Percentiles rank a stretch among this genome's conserved stretches.
These are phyloP conservation scores for Plenodomus biglobosus DNA, from an alignment of 2,329 filamentous ascomycete genomes.

Conservation along the genomic window DNA sequence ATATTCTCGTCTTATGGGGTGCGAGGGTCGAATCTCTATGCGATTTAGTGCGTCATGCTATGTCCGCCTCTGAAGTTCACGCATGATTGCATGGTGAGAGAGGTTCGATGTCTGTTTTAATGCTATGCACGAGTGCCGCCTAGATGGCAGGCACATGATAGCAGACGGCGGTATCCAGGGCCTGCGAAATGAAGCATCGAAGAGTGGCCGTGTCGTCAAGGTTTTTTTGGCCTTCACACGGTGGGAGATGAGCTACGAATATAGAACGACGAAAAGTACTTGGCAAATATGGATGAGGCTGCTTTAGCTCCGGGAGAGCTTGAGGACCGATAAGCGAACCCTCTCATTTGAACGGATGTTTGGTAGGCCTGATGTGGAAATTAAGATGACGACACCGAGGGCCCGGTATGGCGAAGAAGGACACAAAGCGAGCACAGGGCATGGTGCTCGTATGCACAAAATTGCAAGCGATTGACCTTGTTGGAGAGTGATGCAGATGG, in stretches of 20 bases:
- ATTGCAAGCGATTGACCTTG: background rate
- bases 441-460: background rate
- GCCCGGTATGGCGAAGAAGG: background rate
- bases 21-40: no score
- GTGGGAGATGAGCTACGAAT: slow-evolving; percentile 15
- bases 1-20: no score
- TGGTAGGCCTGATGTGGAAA: background rate
- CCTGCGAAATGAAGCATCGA: background rate
- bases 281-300: slow-evolving; percentile 16
- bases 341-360: slow-evolving; percentile 1
- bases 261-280: slow-evolving; percentile 11
- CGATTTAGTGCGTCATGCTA: no score
- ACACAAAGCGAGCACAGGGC: slow-evolving; percentile 3
- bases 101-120: no score
- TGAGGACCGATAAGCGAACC: slow-evolving; percentile 15
- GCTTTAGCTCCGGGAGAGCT: background rate
- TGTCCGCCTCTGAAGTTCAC: no score
- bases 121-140: no score
- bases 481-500: background rate
- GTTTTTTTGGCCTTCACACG: background rate
- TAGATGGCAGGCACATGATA: background rate
- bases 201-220: background rate
- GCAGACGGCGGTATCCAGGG: background rate
- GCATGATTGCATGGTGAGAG: no score
- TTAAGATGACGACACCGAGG: slow-evolving; percentile 2